Evolutionary conservation across 768 basidiomycete genomes (phyloP).

Genomic region (Galerina marginata): DNA sequence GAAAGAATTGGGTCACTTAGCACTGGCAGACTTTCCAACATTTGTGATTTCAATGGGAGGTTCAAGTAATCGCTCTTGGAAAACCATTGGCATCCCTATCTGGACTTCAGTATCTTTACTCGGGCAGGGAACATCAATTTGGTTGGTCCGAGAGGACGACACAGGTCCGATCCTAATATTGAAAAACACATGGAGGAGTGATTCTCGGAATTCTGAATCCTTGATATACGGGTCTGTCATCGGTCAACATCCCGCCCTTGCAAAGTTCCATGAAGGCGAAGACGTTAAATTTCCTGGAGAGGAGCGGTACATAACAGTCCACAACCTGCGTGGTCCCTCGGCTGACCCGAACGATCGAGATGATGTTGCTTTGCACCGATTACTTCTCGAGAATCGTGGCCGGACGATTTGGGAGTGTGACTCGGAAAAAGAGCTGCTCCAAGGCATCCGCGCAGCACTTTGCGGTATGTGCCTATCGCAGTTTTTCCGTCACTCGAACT

Average conservation of each 20-base stretch:
- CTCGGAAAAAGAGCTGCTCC: constrained; percentile 21
- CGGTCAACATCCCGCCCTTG: constrained; percentile 13
- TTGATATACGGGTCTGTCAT: not conserved
- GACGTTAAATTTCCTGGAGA: constrained; percentile 11
- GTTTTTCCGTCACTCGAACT: not conserved
- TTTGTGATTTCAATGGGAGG: not conserved
- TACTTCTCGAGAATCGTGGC: constrained; percentile 21
- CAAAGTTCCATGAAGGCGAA: constrained; percentile 20
- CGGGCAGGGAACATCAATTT: not conserved
- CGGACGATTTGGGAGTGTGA: constrained; percentile 25
- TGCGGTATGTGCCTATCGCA: constrained; percentile 14
- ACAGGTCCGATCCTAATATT: not conserved
- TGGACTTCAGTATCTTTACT: not conserved
- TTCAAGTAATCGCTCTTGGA: not conserved
- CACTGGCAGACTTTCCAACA: not conserved
- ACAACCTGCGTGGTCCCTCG: not conserved
- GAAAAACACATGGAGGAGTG: not conserved
- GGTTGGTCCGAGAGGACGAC: not conserved
- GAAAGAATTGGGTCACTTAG: not conserved
- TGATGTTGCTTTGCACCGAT: constrained; percentile 10
- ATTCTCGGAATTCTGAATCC: not conserved
- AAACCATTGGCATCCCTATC: not conserved
- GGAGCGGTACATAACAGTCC: not conserved
- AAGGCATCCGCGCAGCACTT: constrained; percentile 21
- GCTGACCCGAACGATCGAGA: too few relatives aligned